phyloP scores from a whole-genome alignment of 2,329 filamentous ascomycete genomes.

The Pseudogymnoascus pannorum region DNA sequence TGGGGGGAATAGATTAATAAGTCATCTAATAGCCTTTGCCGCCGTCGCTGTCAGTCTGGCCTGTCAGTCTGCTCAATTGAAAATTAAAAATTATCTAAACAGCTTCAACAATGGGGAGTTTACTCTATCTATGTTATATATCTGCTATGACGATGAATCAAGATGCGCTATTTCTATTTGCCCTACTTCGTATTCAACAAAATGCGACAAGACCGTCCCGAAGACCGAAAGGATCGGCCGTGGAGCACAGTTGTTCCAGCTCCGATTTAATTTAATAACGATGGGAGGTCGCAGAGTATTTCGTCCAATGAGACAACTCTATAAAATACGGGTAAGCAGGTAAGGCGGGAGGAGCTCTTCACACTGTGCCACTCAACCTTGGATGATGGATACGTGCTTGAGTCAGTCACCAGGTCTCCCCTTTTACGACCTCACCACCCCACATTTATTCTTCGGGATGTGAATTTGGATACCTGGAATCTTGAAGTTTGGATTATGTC shows the following conservation, averaged over 20 bases:
- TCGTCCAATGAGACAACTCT: neutral
- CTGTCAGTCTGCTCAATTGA: neutral
- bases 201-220: neutral
- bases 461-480: neutral
- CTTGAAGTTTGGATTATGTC: neutral
- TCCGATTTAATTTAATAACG: neutral
- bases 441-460: neutral
- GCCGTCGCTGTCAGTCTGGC: no score
- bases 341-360: neutral
- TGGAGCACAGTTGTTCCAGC: conserved; percentile 1
- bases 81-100: no score
- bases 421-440: neutral
- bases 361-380: neutral
- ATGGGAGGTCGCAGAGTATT: neutral
- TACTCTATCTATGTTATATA: no score
- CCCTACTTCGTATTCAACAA: neutral
- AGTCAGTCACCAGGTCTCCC: neutral
- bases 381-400: neutral
- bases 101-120: neutral
- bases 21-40: no score
- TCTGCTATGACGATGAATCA: no score
- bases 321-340: neutral
- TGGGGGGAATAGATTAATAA: neutral
- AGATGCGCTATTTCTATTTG: no score
- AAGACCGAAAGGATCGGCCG: neutral